These are phyloP conservation scores for Irpex sp. DNA, from an alignment of 1,284 basidiomycete genomes.

Conservation along the genomic window DNA sequence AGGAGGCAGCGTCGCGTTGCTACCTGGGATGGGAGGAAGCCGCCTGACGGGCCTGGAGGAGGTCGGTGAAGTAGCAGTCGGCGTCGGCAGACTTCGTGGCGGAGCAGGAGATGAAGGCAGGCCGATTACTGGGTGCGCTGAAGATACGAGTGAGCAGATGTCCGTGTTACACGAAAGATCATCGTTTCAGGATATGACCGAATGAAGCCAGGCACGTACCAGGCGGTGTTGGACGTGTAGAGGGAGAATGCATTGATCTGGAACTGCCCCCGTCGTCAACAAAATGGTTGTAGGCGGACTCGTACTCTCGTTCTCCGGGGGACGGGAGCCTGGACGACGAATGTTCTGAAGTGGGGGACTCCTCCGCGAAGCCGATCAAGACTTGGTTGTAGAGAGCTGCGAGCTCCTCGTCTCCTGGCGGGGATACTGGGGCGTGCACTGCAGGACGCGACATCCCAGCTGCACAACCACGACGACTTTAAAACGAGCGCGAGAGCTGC, in stretches of 20 bases:
- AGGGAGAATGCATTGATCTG: conserved; percentile 21
- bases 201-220: conserved; percentile 19
- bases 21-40: conserved; percentile 27
- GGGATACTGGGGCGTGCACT: conserved; percentile 21
- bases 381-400: conserved; percentile 70
- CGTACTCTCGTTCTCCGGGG: conserved; percentile 25
- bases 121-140: conserved; percentile 18
- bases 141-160: conserved; percentile 9
- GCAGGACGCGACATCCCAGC: conserved; percentile 25
- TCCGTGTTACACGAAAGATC: conserved; percentile 7
- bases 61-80: conserved; percentile 22
- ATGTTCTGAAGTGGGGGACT: conserved; percentile 36
- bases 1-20: conserved; percentile 16
- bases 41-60: conserved; percentile 22
- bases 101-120: conserved; percentile 24
- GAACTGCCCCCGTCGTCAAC: conserved; percentile 26
- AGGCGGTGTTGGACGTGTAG: conserved; percentile 18
- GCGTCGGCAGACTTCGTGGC: conserved; percentile 16
- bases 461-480: conserved; percentile 1
- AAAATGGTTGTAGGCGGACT: conserved; percentile 27
- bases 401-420: conserved; percentile 62
- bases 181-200: conserved; percentile 14
- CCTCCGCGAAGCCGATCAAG: conserved; percentile 58
- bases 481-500: neutral
- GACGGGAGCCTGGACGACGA: conserved; percentile 25